Base-by-base conservation (phyloP, 139 green algal genomes). In the Ettlia oleoabundans region DNA sequence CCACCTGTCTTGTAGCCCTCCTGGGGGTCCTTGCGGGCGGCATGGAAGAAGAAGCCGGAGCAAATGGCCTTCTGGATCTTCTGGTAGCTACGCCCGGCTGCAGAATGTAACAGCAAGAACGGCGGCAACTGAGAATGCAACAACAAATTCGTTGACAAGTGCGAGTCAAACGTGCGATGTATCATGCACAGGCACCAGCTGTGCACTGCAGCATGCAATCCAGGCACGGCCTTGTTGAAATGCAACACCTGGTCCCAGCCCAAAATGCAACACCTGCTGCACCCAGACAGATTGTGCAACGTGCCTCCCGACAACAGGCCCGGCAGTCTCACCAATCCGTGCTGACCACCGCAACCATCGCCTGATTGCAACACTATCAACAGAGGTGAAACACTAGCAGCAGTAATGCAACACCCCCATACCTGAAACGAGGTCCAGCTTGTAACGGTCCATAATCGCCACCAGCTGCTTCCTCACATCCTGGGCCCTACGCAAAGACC, bases 371-470 rank as follows among this genome's bases (percentile, higher is more conserved):
- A 10, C 13, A 15, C 47, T 24, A 15, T 58, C 47, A 58, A 58
- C 13, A 58, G 47, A 24, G 47, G 15, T 58, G 47, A 24, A 58
- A 24, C 13, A 58, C 41, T 80, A 80, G 65, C 71, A 79, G 38
- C 62, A 18, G 62, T 68, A 58, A 10, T 58, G 47, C 10, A 10
- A 10, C 55, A 32, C 18, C 21, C 15, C 64, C 64, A 47, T 42
- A 77, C 93, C 93, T 28, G 84, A 93, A 51, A 98, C 95, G n/a
- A 98, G 86, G 85, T 98, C 96, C 83, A 99, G 92, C 85, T 98
- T 98, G 92, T 99, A 99, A 5, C 94, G 85, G 88, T 99, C 97
- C 97, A 99, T 99, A 92, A 99, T 98, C 47, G 93, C 88, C 40
- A 98, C 86, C 74, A 99, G 93, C 93, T 99, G 96, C 89, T 98